Evolutionary conservation across 2,329 filamentous ascomycete species (phyloP).

Genomic region (Tolypocladium paradoxum): DNA sequence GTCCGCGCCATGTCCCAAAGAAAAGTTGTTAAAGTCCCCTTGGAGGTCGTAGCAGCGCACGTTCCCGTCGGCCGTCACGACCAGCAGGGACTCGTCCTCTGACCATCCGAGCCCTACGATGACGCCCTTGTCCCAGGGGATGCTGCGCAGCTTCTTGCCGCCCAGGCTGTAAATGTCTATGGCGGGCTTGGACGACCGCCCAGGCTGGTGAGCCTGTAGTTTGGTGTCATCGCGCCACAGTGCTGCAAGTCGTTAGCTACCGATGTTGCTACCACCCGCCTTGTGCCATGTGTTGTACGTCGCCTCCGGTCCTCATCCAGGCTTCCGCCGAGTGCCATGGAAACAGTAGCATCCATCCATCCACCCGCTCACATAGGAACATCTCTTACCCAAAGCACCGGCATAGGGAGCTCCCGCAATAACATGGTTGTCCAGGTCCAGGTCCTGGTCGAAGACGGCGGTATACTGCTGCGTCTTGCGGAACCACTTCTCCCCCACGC

Average conservation of each 20-base stretch:
- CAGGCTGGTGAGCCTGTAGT: constrained; percentile 64
- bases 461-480: constrained; percentile 91
- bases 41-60: constrained; percentile 90
- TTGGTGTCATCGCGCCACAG: constrained; percentile 83
- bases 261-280: no score
- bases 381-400: constrained; percentile 68
- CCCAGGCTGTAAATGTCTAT: constrained; percentile 94
- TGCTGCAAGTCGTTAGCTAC: constrained; percentile 37
- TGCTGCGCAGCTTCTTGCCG: constrained; percentile 74
- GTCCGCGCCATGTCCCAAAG: constrained; percentile 79
- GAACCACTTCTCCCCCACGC: constrained; percentile 87
- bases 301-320: not conserved
- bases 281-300: no score
- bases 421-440: constrained; percentile 91
- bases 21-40: constrained; percentile 90
- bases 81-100: constrained; percentile 82
- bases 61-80: constrained; percentile 80
- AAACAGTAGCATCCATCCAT: no score
- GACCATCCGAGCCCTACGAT: constrained; percentile 93
- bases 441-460: constrained; percentile 80
- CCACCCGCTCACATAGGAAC: constrained; percentile 12
- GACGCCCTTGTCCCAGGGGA: constrained; percentile 82
- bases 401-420: constrained; percentile 87
- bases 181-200: constrained; percentile 62
- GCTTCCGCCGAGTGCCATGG: no score